phyloP scores from a whole-genome alignment of 2,329 filamentous ascomycete genomes.

The Bisporella sp. region DNA sequence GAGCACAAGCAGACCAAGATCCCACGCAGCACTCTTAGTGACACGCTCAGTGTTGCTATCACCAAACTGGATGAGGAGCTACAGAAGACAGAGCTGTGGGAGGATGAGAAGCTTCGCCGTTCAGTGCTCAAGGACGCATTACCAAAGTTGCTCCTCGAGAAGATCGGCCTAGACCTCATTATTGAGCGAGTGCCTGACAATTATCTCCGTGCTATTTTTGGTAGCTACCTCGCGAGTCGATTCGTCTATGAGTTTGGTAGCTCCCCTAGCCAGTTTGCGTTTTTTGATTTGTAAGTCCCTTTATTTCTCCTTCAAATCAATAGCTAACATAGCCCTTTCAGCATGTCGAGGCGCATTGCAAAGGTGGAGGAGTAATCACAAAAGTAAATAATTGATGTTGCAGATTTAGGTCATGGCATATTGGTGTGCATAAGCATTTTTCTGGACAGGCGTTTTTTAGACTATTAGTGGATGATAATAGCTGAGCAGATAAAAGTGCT shows the following conservation, averaged over 20 bases:
- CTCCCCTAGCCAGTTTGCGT: conserved; percentile 89
- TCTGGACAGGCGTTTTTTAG: background rate
- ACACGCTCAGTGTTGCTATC: conserved; percentile 85
- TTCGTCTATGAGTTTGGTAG: conserved; percentile 97
- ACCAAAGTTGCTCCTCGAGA: conserved; percentile 73
- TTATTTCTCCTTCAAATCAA: background rate
- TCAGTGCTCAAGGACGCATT: conserved; percentile 80
- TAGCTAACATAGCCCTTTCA: conserved; percentile 27
- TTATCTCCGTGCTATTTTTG: conserved; percentile 92
- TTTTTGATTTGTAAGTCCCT: conserved; percentile 86
- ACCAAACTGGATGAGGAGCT: conserved; percentile 96
- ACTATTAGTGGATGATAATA: background rate
- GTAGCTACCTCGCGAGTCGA: conserved; percentile 86
- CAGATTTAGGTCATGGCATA: background rate
- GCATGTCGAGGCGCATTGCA: conserved; percentile 61
- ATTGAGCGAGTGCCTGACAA: conserved; percentile 77
- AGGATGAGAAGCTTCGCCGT: conserved; percentile 68
- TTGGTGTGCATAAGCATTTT: background rate
- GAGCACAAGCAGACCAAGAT: conserved; percentile 79
- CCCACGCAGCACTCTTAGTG: conserved; percentile 79
- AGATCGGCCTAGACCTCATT: conserved; percentile 87
- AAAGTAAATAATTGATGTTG: background rate
- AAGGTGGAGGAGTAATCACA: conserved; percentile 28
- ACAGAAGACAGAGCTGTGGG: conserved; percentile 88
- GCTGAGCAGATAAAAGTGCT: conserved; percentile 1